Evolutionary conservation across 139 green algal species (phyloP).

Genomic region (Chlorella sp.): DNA sequence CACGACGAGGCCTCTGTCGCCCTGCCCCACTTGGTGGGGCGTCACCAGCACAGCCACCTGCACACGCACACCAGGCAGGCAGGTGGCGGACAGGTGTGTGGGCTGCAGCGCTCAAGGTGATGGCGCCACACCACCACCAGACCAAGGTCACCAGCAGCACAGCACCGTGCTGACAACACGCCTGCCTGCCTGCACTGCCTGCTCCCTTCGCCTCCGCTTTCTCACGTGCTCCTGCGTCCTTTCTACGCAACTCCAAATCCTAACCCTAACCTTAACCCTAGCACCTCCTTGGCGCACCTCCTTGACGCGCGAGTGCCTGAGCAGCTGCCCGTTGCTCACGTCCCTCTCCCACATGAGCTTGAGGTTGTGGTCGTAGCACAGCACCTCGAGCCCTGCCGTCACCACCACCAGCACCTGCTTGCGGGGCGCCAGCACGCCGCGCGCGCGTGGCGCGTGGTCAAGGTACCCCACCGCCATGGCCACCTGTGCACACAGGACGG

Average conservation of each 20-base stretch:
- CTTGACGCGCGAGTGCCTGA: not conserved
- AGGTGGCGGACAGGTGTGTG: not conserved
- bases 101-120: not conserved
- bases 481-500: conserved; percentile 26
- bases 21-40: conserved; percentile 49
- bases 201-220: too few species aligned
- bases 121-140: too few species aligned
- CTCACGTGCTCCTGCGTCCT: too few species aligned
- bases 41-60: conserved; percentile 77
- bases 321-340: not conserved
- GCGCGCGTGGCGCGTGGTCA: conserved; percentile 39
- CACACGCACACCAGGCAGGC: not conserved
- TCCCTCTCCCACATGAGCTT: conserved; percentile 74
- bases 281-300: not conserved
- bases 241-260: too few species aligned
- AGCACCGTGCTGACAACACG: too few species aligned
- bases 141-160: too few species aligned
- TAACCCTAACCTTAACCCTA: too few species aligned
- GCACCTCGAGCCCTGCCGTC: conserved; percentile 7
- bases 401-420: conserved; percentile 39
- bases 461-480: conserved; percentile 76
- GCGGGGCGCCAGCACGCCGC: conserved; percentile 52
- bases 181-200: too few species aligned
- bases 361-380: conserved; percentile 96
- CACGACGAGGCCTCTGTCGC: conserved; percentile 76